Percentiles rank a stretch among this genome's conserved stretches.
Evolutionary conservation across 306 rosid genomes (phyloP).

Genomic region (Acacia acuminata): DNA sequence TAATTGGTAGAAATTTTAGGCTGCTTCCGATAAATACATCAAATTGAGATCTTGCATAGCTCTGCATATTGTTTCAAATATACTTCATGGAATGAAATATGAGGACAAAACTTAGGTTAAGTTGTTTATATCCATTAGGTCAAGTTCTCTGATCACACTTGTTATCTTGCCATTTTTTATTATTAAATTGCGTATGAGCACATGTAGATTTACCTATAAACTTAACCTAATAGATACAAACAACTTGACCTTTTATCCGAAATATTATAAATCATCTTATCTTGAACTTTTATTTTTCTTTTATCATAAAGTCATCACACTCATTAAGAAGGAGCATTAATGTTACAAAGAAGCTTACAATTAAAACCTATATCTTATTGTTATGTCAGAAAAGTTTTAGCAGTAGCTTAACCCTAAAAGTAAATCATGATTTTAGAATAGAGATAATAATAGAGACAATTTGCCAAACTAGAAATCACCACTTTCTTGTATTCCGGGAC

Average conservation of each 20-base stretch:
- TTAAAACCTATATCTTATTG: not conserved
- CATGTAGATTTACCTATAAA: too few relatives aligned
- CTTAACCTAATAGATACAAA: not conserved
- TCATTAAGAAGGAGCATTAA: conserved; percentile 52
- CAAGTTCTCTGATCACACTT: too few relatives aligned
- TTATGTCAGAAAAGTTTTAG: not conserved
- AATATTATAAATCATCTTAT: not conserved
- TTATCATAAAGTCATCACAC: not conserved
- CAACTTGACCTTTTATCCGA: too few relatives aligned
- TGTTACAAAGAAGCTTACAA: conserved; percentile 2
- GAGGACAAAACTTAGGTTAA: not conserved
- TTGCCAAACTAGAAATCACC: not conserved
- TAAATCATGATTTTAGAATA: not conserved
- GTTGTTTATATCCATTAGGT: too few relatives aligned
- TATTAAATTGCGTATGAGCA: not conserved
- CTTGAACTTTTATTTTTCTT: not conserved
- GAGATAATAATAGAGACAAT: not conserved
- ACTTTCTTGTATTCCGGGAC: not conserved
- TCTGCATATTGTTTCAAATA: not conserved
- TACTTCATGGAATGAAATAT: too few relatives aligned
- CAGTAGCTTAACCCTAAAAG: not conserved
- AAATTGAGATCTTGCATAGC: not conserved
- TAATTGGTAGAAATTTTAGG: conserved; percentile 8
- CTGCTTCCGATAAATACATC: conserved; percentile 18
- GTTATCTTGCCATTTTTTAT: too few relatives aligned